Percentiles rank a stretch among this genome's conserved stretches.
These are phyloP conservation scores for Paratinospora sagittata DNA, from an alignment of 164 flowering plant species.

Conservation along the genomic window DNA sequence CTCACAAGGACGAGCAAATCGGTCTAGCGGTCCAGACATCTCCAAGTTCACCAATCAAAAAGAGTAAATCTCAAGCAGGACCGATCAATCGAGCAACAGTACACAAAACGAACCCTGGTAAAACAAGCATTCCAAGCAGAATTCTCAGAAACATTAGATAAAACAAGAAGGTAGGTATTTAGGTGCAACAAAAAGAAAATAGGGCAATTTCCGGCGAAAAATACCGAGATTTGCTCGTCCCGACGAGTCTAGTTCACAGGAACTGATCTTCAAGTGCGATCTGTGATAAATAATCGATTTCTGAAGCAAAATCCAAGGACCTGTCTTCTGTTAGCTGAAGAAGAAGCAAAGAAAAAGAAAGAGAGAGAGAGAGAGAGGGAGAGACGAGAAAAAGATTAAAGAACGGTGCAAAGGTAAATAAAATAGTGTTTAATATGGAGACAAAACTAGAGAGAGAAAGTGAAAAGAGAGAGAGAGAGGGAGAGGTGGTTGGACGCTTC, in stretches of 20 bases:
- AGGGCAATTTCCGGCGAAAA: background rate
- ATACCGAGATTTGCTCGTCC: background rate
- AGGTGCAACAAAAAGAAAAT: background rate
- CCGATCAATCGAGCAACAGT: slow-evolving; percentile 1
- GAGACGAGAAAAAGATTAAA: background rate
- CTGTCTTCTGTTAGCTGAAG: background rate
- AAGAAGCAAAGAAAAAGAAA: background rate
- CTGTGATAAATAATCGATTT: background rate
- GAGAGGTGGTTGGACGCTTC: background rate
- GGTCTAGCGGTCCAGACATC: slow-evolving; percentile 48
- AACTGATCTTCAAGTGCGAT: background rate
- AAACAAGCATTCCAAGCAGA: background rate
- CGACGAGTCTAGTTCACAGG: background rate
- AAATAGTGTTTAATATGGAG: background rate
- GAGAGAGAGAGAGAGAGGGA: background rate
- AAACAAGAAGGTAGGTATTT: background rate
- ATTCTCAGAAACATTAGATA: background rate
- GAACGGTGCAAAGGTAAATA: background rate
- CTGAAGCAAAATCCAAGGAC: background rate
- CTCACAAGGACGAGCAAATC: slow-evolving; percentile 46
- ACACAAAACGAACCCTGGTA: background rate
- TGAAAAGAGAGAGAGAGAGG: background rate
- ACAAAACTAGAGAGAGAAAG: background rate
- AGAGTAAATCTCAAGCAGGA: slow-evolving; percentile 1
- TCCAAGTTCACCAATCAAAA: slow-evolving; percentile 1